These are phyloP conservation scores for Basipetospora chlamydospora DNA, from an alignment of 2,329 filamentous ascomycete genomes.

Conservation along the genomic window DNA sequence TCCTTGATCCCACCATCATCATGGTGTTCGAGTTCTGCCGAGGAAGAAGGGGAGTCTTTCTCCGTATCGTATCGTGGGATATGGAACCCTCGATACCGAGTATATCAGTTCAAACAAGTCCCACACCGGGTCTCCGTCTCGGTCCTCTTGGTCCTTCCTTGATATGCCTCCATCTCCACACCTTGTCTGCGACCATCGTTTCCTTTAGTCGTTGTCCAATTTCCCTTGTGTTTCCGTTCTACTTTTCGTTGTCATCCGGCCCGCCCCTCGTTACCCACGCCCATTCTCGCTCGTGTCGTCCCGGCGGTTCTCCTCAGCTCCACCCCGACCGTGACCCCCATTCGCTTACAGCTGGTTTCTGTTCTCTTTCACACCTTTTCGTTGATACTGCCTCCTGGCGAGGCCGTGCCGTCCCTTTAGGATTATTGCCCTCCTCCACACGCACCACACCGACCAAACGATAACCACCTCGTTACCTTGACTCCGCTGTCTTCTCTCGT, in stretches of 20 bases:
- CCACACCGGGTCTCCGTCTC: not conserved
- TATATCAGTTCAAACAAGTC: not conserved
- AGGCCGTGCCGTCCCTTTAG: too few species aligned
- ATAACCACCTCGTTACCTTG: too few species aligned
- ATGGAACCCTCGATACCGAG: too few species aligned
- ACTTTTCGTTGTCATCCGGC: too few species aligned
- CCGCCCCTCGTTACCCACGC: not conserved
- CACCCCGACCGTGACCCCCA: too few species aligned
- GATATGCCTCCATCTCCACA: conserved; percentile 5
- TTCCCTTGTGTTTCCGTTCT: conserved; percentile 7
- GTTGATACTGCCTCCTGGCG: conserved; percentile 9
- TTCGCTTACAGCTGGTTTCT: not conserved
- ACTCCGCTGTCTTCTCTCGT: conserved; percentile 1
- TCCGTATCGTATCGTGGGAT: too few species aligned
- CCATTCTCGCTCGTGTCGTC: too few species aligned
- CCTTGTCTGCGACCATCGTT: conserved; percentile 3
- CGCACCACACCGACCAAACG: too few species aligned
- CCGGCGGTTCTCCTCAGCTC: too few species aligned
- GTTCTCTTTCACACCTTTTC: conserved; percentile 2
- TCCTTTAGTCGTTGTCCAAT: conserved; percentile 4
- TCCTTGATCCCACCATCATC: conserved; percentile 14
- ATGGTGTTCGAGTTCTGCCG: conserved; percentile 15
- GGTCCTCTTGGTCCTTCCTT: not conserved
- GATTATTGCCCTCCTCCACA: not conserved
- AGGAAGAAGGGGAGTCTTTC: too few species aligned